A percentile compares a stretch with the other conserved stretches of the same genome.
Conservation (phyloP, 805 yeast species). For the Zygosaccharomyces kombuchaensis region DNA sequence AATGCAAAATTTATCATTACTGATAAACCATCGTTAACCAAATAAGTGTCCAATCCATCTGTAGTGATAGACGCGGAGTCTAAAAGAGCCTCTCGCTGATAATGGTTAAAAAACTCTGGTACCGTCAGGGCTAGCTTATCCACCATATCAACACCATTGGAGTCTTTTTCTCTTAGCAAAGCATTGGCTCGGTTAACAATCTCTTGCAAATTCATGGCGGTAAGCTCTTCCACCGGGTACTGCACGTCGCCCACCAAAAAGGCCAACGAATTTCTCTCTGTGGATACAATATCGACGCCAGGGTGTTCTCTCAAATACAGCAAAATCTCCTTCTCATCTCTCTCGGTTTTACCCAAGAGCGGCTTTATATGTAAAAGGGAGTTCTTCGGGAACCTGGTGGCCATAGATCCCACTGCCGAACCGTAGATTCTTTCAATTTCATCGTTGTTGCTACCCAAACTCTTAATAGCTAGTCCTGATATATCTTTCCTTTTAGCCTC, state of each 20-base stretch:
- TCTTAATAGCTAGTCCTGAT: conserved; percentile 66
- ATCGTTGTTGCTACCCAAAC: conserved; percentile 33
- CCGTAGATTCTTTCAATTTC: conserved; percentile 74
- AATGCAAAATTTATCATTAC: conserved; percentile 75
- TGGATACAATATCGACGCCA: conserved; percentile 47
- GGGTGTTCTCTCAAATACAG: conserved; percentile 54
- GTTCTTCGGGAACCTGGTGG: conserved; percentile 67
- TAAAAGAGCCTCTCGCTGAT: conserved; percentile 63
- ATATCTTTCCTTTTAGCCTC: conserved; percentile 90
- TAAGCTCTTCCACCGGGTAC: conserved; percentile 67
- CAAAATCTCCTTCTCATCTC: conserved; percentile 43
- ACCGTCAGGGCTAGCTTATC: conserved; percentile 71
- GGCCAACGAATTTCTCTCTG: conserved; percentile 53
- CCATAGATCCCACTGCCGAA: conserved; percentile 61
- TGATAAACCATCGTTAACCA: conserved; percentile 90
- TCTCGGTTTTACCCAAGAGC: conserved; percentile 55
- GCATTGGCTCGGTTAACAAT: conserved; percentile 59
- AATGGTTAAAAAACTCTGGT: conserved; percentile 63
- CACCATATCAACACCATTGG: conserved; percentile 44
- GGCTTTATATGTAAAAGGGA: conserved; percentile 66
- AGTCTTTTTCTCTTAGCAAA: conserved; percentile 51
- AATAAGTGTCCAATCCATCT: conserved; percentile 51
- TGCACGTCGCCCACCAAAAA: conserved; percentile 46
- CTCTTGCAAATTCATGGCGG: conserved; percentile 78
- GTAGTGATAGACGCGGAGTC: conserved; percentile 65